Evolutionary conservation across 345 rosid genomes (phyloP), one percentile per base, ranked within the genome.

Genomic region (Eutrema yunnanense): DNA sequence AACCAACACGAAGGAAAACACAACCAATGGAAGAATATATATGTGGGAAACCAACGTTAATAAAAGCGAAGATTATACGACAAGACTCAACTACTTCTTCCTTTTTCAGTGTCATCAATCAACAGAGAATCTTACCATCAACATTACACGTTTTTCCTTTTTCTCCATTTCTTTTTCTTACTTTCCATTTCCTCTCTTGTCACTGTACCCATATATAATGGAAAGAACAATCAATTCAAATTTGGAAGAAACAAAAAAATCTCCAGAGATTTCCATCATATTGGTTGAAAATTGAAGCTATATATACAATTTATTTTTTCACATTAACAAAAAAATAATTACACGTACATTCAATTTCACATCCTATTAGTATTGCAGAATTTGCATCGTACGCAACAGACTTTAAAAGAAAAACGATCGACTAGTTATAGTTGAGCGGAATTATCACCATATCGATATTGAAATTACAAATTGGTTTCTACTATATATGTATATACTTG

Each of bases 81-180:
- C 67, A 70, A 71, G 76, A 76, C 80, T 19, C 76, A 76, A 76
- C 80, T 57, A 71, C 80, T 65, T 56, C 73, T 16, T 51, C 55
- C 66, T 64, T 54, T 47, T 49, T 69, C 65, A 16, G 59, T 46
- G 40, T 64, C 80, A 55, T 54, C 67, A 56, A 76, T 64, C 80
- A 76, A 64, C 56, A 65, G 3, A 64, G 76, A 71, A 76, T 76
- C 76, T 76, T 57, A 64, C 76, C 56, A 62, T 63, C 75, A 69
- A 19, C 30, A 38, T 63, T 62, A 69, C 66, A 69, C 71, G 71
- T 62, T 62, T 36, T 69, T 51, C 41, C 57, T 38, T 30, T 67
- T 43, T 62, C 56, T 42, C 40, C 48, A 30, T 41, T 43, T 67
- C 1, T 36, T 74, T 48, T 48, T 46, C 33, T 74, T 36, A 60